phyloP scores from a whole-genome alignment of 2,329 filamentous ascomycete species.

The Beauveria rudraprayagi region DNA sequence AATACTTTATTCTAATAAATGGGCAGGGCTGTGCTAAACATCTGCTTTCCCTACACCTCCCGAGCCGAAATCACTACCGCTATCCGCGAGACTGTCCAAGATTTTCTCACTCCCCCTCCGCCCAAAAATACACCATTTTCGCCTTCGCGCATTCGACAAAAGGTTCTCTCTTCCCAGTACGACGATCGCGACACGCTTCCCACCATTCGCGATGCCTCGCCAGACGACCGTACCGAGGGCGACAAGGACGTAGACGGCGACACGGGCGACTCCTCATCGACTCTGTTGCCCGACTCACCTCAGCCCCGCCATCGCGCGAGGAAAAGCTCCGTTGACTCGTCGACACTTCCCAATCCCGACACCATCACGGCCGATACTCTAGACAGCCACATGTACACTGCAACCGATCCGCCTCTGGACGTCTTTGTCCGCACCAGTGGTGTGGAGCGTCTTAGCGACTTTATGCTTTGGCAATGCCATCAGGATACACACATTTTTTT shows the following conservation, averaged over 20 bases:
- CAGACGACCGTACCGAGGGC: conserved; percentile 36
- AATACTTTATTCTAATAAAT: conserved; percentile 11
- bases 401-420: conserved; percentile 77
- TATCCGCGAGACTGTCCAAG: conserved; percentile 77
- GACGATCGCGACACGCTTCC: conserved; percentile 39
- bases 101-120: conserved; percentile 68
- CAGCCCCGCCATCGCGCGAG: conserved; percentile 28
- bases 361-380: conserved; percentile 77
- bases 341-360: conserved; percentile 63
- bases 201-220: conserved; percentile 42
- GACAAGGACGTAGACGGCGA: conserved; percentile 41
- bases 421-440: conserved; percentile 88
- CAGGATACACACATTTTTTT: conserved; percentile 90
- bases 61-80: conserved; percentile 90
- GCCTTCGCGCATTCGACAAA: conserved; percentile 77
- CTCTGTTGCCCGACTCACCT: conserved; percentile 47
- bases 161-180: conserved; percentile 64
- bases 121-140: conserved; percentile 69
- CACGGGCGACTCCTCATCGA: conserved; percentile 50
- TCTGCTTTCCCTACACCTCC: conserved; percentile 96
- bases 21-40: conserved; percentile 60
- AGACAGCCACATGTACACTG: conserved; percentile 80
- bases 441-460: conserved; percentile 87
- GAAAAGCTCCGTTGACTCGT: conserved; percentile 24
- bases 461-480: conserved; percentile 98